phyloP scores from a whole-genome alignment of 1,139 yeast genomes.

The Pichia cactophila region DNA sequence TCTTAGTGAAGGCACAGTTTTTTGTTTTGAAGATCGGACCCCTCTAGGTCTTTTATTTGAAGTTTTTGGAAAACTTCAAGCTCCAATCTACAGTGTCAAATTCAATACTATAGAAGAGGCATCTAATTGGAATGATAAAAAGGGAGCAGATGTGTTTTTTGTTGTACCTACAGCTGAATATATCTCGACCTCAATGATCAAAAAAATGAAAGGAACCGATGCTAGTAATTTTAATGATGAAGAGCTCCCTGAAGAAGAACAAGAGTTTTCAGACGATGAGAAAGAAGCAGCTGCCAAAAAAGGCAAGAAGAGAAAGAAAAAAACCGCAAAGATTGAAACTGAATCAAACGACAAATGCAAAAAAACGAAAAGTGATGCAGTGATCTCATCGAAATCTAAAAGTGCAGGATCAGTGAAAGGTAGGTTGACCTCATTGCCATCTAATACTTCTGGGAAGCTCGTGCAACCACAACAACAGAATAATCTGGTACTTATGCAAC shows the following conservation, averaged over 20 bases:
- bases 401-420: conserved; percentile 14
- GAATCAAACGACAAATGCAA: not conserved
- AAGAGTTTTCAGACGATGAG: conserved; percentile 93
- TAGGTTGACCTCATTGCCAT: conserved; percentile 20
- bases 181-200: conserved; percentile 66
- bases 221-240: conserved; percentile 95
- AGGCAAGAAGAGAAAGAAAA: conserved; percentile 45
- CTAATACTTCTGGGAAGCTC: not conserved
- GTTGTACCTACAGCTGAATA: conserved; percentile 80
- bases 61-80: conserved; percentile 80
- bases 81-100: conserved; percentile 76
- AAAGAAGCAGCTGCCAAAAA: conserved; percentile 61
- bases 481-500: conserved; percentile 13
- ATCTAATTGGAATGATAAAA: conserved; percentile 35
- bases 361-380: not conserved
- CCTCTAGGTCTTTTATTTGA: conserved; percentile 82
- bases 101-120: conserved; percentile 51
- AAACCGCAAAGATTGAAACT: conserved; percentile 5
- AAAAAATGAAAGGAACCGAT: conserved; percentile 74
- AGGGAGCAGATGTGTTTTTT: conserved; percentile 59
- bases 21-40: conserved; percentile 67
- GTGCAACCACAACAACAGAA: not conserved
- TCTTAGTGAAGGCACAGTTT: conserved; percentile 70
- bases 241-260: conserved; percentile 87
- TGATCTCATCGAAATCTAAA: conserved; percentile 10